Conservation (phyloP, 208 protist genomes). For the Trypanosoma mega region DNA sequence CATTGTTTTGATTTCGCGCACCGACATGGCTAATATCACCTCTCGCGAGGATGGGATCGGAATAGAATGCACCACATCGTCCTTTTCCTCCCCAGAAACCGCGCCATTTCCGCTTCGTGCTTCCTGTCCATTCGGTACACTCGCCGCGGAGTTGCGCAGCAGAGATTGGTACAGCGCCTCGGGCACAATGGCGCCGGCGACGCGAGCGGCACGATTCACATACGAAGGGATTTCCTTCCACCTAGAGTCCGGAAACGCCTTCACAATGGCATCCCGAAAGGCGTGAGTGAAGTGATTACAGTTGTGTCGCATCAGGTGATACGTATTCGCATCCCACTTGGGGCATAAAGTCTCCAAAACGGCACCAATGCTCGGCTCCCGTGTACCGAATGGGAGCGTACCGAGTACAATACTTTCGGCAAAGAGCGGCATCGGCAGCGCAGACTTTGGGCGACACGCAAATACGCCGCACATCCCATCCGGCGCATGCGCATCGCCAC, state of each 20-base stretch:
- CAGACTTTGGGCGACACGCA: slow-evolving; percentile 16
- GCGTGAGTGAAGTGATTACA: slow-evolving; percentile 68
- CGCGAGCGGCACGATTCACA: slow-evolving; percentile 35
- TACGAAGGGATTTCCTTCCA: slow-evolving; percentile 26
- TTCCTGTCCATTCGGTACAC: background rate
- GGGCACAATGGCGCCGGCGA: slow-evolving; percentile 23
- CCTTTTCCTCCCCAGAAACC: background rate
- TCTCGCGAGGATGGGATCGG: slow-evolving; percentile 21
- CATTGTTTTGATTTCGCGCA: slow-evolving; percentile 33
- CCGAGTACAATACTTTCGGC: slow-evolving; percentile 68
- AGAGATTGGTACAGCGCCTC: slow-evolving; percentile 1
- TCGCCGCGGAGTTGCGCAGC: background rate
- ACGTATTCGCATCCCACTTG: slow-evolving; percentile 49
- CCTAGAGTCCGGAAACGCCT: slow-evolving; percentile 14
- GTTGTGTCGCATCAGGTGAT: slow-evolving; percentile 70
- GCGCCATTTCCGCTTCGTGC: background rate
- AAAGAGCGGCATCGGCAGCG: slow-evolving; percentile 39
- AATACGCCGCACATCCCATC: slow-evolving; percentile 35
- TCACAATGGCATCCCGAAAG: slow-evolving; percentile 24
- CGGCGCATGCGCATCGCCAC: slow-evolving; percentile 24
- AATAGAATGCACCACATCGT: background rate
- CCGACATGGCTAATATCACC: slow-evolving; percentile 20
- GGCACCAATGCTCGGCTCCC: slow-evolving; percentile 22
- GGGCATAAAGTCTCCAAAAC: slow-evolving; percentile 28
- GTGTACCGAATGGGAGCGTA: slow-evolving; percentile 27